Percentiles rank a stretch among this genome's conserved stretches.
Conservation (phyloP, 1,139 yeast species). For the Diutina sp. region DNA sequence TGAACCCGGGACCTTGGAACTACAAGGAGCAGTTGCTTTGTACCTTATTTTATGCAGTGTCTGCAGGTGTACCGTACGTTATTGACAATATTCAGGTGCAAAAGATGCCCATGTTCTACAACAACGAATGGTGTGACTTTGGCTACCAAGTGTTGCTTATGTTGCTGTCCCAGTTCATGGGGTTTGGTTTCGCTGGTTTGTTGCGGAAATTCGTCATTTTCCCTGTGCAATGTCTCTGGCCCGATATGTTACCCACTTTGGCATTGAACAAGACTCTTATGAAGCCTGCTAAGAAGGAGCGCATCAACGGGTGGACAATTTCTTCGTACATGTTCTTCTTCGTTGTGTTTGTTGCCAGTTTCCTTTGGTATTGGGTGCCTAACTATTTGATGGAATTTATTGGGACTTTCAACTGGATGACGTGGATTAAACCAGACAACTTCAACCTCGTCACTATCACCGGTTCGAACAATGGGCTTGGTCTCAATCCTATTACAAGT, state of each 20-base stretch:
- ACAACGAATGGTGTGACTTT: constrained; percentile 27
- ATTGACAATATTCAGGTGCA: constrained; percentile 26
- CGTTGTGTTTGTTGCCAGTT: constrained; percentile 19
- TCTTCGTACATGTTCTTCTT: constrained; percentile 34
- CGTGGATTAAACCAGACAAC: constrained; percentile 49
- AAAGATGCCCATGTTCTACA: constrained; percentile 16
- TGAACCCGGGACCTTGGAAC: constrained; percentile 52
- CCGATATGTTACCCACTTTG: constrained; percentile 38
- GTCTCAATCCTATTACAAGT: constrained; percentile 40
- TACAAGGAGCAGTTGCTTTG: constrained; percentile 59
- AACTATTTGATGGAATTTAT: constrained; percentile 36
- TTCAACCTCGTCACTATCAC: constrained; percentile 40
- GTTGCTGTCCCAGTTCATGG: constrained; percentile 14
- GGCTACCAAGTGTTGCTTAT: constrained; percentile 35
- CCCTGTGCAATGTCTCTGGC: constrained; percentile 47
- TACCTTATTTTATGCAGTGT: constrained; percentile 30
- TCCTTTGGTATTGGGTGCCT: constrained; percentile 47
- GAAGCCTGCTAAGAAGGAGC: constrained; percentile 24
- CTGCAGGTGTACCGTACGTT: constrained; percentile 31
- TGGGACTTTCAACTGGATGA: constrained; percentile 46
- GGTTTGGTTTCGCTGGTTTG: constrained; percentile 1
- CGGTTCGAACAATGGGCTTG: constrained; percentile 39
- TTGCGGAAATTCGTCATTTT: constrained; percentile 41
- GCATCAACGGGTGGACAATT: constrained; percentile 39
- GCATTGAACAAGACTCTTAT: constrained; percentile 44